Evolutionary conservation across 352 stramenopile genomes (phyloP).

Genomic region (Hyaloperonospora brassicae): DNA sequence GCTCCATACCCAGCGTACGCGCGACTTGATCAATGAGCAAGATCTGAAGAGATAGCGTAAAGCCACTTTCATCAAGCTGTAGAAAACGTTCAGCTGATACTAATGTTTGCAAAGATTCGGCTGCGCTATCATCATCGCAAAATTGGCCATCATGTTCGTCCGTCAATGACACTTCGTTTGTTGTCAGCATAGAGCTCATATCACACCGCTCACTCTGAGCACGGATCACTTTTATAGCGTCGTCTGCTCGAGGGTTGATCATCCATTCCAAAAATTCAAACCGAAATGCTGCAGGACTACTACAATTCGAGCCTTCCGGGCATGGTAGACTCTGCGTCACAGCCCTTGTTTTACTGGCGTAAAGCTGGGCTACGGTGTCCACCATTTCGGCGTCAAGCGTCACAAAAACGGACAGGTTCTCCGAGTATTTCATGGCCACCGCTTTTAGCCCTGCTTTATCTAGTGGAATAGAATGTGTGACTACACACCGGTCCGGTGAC

Average conservation of each 20-base stretch:
- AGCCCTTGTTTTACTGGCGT: slow-evolving; percentile 59
- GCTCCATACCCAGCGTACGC: slow-evolving; percentile 43
- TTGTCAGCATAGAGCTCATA: slow-evolving; percentile 60
- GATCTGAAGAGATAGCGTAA: slow-evolving; percentile 75
- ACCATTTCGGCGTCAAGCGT: slow-evolving; percentile 68
- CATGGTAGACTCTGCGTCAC: slow-evolving; percentile 68
- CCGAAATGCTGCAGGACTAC: slow-evolving; percentile 51
- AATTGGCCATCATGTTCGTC: slow-evolving; percentile 27
- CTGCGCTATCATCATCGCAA: slow-evolving; percentile 1
- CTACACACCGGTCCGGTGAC: slow-evolving; percentile 33
- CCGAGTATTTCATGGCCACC: slow-evolving; percentile 70
- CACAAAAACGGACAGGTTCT: slow-evolving; percentile 73
- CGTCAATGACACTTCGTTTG: slow-evolving; percentile 38
- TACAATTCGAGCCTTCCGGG: slow-evolving; percentile 61
- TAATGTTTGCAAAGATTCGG: slow-evolving; percentile 2
- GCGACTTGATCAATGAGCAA: slow-evolving; percentile 78
- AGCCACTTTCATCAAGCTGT: slow-evolving; percentile 50
- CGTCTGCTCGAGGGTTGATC: slow-evolving; percentile 56
- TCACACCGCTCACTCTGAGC: slow-evolving; percentile 61
- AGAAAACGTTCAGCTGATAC: slow-evolving; percentile 52
- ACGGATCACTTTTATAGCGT: slow-evolving; percentile 61
- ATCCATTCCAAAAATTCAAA: slow-evolving; percentile 84
- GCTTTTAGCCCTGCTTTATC: slow-evolving; percentile 62
- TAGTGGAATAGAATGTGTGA: slow-evolving; percentile 53
- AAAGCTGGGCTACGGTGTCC: slow-evolving; percentile 67